A percentile compares a stretch with the other conserved stretches of the same genome.
These are phyloP conservation scores for Leptographium wingfieldii DNA, from an alignment of 2,329 filamentous ascomycete species.

Conservation along the genomic window DNA sequence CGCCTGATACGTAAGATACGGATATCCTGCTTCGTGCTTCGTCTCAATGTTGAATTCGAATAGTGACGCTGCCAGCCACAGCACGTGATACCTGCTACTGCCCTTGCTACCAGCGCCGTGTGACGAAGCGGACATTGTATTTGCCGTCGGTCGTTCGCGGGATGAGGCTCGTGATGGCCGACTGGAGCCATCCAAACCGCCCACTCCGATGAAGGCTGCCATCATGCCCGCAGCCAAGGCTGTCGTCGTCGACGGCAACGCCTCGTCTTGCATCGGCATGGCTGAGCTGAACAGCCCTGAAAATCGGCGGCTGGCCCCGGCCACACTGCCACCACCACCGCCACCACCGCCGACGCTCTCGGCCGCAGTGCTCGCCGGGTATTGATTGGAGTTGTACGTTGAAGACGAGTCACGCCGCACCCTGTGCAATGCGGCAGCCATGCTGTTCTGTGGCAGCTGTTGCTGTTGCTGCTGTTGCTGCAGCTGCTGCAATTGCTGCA, in stretches of 20 bases:
- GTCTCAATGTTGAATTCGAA: slow-evolving; percentile 97
- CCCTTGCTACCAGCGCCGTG: background rate
- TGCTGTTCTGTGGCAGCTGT: slow-evolving; percentile 29
- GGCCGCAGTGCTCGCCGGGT: slow-evolving; percentile 25
- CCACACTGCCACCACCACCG: background rate
- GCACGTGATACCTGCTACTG: slow-evolving; percentile 50
- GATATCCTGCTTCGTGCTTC: slow-evolving; percentile 85
- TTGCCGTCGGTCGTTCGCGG: slow-evolving; percentile 29
- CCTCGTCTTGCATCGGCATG: slow-evolving; percentile 61
- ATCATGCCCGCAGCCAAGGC: background rate
- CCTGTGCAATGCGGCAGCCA: slow-evolving; percentile 16
- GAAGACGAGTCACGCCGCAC: slow-evolving; percentile 41
- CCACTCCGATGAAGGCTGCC: slow-evolving; percentile 2
- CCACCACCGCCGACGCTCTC: background rate
- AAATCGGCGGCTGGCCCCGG: slow-evolving; percentile 31
- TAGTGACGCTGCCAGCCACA: slow-evolving; percentile 86
- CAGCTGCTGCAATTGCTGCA: slow-evolving; percentile 3
- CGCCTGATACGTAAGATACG: slow-evolving; percentile 88
- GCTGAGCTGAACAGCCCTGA: slow-evolving; percentile 80
- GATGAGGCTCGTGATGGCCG: slow-evolving; percentile 46
- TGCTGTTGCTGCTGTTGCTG: slow-evolving; percentile 32
- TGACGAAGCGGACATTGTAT: background rate
- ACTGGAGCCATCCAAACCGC: slow-evolving; percentile 1
- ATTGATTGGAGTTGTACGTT: slow-evolving; percentile 35
- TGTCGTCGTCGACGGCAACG: background rate